These are phyloP conservation scores for Phytophthora multivora DNA, from an alignment of 352 stramenopile genomes.

Conservation along the genomic window DNA sequence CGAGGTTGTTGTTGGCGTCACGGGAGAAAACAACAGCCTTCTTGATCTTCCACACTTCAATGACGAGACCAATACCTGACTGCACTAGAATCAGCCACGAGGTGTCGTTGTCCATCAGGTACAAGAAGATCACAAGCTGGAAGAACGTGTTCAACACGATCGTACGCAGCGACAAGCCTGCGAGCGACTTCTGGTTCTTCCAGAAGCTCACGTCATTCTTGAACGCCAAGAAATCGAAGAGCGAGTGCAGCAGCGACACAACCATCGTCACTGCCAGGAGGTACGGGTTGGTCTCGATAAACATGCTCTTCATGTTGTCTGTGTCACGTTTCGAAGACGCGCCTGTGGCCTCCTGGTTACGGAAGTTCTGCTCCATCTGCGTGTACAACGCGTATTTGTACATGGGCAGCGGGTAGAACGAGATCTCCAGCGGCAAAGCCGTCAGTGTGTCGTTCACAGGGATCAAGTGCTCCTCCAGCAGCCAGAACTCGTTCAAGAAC, in stretches of 20 bases:
- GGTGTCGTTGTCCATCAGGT: conserved; percentile 97
- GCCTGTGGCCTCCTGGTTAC: conserved; percentile 92
- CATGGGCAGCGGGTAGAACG: conserved; percentile 84
- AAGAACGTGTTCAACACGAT: conserved; percentile 97
- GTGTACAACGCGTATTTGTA: conserved; percentile 94
- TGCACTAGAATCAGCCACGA: conserved; percentile 95
- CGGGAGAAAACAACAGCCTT: conserved; percentile 90
- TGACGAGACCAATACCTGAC: conserved; percentile 78
- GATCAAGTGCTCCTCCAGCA: conserved; percentile 86
- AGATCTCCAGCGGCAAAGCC: conserved; percentile 82
- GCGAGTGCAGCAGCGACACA: conserved; percentile 96
- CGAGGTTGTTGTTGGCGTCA: conserved; percentile 80
- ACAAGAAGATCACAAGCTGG: conserved; percentile 97
- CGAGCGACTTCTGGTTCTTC: conserved; percentile 97
- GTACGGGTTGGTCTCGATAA: conserved; percentile 98
- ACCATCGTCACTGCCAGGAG: conserved; percentile 95
- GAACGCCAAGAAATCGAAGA: conserved; percentile 99
- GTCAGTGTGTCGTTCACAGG: conserved; percentile 90
- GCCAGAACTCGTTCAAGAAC: conserved; percentile 95
- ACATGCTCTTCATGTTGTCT: conserved; percentile 95
- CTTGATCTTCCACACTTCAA: conserved; percentile 95
- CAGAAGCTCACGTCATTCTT: conserved; percentile 99
- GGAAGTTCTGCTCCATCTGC: conserved; percentile 93
- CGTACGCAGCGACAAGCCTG: conserved; percentile 93
- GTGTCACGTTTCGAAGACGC: conserved; percentile 89